A percentile compares a stretch with the other conserved stretches of the same genome.
Conservation (phyloP, 2,329 filamentous ascomycete genomes). For the Hortaea werneckii region DNA sequence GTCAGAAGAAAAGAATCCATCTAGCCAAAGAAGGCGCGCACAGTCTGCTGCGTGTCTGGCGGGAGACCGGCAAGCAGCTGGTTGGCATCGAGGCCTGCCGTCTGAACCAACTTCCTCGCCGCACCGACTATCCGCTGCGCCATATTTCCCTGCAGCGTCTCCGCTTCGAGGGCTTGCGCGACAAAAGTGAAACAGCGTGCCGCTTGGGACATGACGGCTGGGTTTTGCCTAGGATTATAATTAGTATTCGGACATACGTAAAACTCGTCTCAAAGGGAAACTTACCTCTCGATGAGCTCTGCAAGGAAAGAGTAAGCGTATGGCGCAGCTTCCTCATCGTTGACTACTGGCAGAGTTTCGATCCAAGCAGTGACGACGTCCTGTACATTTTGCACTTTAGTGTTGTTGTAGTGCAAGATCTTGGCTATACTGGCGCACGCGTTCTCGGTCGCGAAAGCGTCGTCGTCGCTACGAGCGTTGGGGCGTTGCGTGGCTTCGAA, state of each 20-base stretch:
- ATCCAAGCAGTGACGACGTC: constrained; percentile 78
- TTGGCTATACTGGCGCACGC: constrained; percentile 94
- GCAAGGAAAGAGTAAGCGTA: constrained; percentile 90
- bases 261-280: constrained; percentile 17
- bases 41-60: constrained; percentile 64
- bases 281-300: constrained; percentile 89
- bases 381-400: constrained; percentile 65
- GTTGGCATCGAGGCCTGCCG: constrained; percentile 63
- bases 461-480: constrained; percentile 78
- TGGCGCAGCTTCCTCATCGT: constrained; percentile 93
- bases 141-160: constrained; percentile 78
- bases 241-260: not conserved
- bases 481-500: constrained; percentile 76
- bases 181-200: constrained; percentile 76
- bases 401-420: constrained; percentile 81
- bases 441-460: constrained; percentile 95
- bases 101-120: constrained; percentile 66
- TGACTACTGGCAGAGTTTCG: constrained; percentile 78
- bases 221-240: constrained; percentile 60
- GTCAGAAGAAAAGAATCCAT: not conserved
- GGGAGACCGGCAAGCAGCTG: constrained; percentile 66
- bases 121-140: constrained; percentile 66
- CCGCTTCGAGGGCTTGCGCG: constrained; percentile 78
- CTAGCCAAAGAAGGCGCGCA: constrained; percentile 27
- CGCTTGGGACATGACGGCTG: constrained; percentile 65